Base-by-base conservation (phyloP, 2,329 filamentous ascomycete species). In the Pseudopithomyces maydicus region DNA sequence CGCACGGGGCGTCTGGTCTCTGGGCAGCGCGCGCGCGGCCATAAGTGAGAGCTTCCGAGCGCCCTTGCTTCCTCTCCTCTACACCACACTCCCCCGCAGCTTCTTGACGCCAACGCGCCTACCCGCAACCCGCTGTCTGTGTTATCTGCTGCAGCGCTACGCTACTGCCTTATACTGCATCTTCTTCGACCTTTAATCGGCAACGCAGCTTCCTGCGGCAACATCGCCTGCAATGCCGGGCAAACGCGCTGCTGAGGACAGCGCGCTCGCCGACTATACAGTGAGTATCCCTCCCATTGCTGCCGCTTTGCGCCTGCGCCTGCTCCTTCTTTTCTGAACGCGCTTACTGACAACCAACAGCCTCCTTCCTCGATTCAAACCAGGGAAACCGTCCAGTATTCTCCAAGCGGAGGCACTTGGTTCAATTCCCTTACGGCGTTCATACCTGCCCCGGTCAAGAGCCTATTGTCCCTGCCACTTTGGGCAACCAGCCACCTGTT, bases 381-480 rank as follows among this genome's bases (percentile, higher is more conserved):
- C 2, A 22, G 5, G 3, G n/a, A 15, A 10, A 8, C 41, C 15
- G 8, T 20, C 19, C n/a, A 14, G 15, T 19, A 49, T 14, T 35
- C 20, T 10, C 12, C 20, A 15, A 19, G 36, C 39, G 52, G 56
- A 20, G 7, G 23, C 6, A 20, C 39, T 39, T 60, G 58, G 35
- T 62, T 64, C 56, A 61, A 44, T 8, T 66, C 62, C 3, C n/a
- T 66, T 15, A 52, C 56, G 33, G 54, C 19, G 22, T 67, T 63
- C 51, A 63, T 61, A 2, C 52, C 6, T 14, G 41, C 61, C 19
- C 42, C 56, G 7, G 39, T 68, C 26, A 17, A 50, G 8, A 58
- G 55, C 35, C 47, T 67, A 17, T 47, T 66, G 53, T 35, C 19
- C 14, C 19, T 65, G 2, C 66, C 68, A 3, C 33, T 20, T 8